Evolutionary conservation across 345 rosid species (phyloP), one percentile per base, ranked within the genome.

Genomic region (Chamaenerion angustifolium): DNA sequence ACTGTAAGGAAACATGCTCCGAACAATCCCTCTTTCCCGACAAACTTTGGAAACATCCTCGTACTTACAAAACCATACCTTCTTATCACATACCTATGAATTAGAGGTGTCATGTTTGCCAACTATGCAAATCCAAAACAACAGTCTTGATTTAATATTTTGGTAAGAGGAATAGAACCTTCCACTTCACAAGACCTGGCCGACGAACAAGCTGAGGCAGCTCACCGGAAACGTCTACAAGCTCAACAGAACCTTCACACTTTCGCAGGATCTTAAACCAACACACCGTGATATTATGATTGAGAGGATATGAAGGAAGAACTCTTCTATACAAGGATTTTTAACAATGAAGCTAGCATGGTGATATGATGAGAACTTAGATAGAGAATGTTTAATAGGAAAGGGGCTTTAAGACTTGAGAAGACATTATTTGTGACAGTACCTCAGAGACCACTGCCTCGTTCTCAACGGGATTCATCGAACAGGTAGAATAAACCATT

Each of bases 391-490:
- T 31, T 27, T 49, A n/a, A 11, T 14, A n/a, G n/a, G n/a, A n/a
- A n/a, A n/a, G n/a, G n/a, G n/a, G n/a, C n/a, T n/a, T n/a, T n/a
- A n/a, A n/a, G n/a, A n/a, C n/a, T n/a, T n/a, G n/a, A n/a, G n/a
- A n/a, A n/a, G n/a, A n/a, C n/a, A n/a, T n/a, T 19, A n/a, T 46
- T 46, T 46, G 15, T 49, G 42, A 27, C 6, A 27, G 4, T 78
- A 87, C 98, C 82, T 87, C 95, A 56, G 95, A 79, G 65, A 92
- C 93, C 66, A 92, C 98, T 35, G 96, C 98, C 74, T 92, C 98
- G 65, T 92, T 63, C 76, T 92, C 96, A 49, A 92, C 80, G 59
- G 96, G 96, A 71, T 92, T 87, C 96, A 87, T 82, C 15, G 96
- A 84, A 65, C 96, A 92, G 46, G 98, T 87, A 3, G 96, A 92